Percentiles rank a stretch among this genome's conserved stretches.
These are phyloP conservation scores for Candida arabinofermentans DNA, from an alignment of 805 yeast genomes.

Conservation along the genomic window DNA sequence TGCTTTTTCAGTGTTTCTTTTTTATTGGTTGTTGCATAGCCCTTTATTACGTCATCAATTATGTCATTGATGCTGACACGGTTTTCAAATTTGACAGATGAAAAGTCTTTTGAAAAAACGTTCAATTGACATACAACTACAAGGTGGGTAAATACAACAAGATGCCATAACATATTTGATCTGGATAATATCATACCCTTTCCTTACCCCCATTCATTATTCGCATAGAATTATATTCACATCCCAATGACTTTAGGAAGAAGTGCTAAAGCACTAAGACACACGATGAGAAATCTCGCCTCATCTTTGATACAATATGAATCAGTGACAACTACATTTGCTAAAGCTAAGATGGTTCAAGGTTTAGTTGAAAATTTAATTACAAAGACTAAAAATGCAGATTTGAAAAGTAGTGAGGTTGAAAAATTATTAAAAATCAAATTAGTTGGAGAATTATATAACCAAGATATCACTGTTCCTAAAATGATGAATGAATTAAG, in stretches of 20 bases:
- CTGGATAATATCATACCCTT: too few relatives aligned
- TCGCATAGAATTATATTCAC: too few relatives aligned
- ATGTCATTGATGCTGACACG: too few relatives aligned
- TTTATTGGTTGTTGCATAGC: too few relatives aligned
- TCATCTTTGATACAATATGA: slow-evolving; percentile 68
- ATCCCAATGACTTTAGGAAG: slow-evolving; percentile 39
- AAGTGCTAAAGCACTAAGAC: slow-evolving; percentile 47
- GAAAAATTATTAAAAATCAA: slow-evolving; percentile 28
- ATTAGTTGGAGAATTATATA: slow-evolving; percentile 38
- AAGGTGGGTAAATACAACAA: too few relatives aligned
- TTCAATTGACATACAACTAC: too few relatives aligned
- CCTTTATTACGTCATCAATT: too few relatives aligned
- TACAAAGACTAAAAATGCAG: slow-evolving; percentile 46
- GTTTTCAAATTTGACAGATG: too few relatives aligned
- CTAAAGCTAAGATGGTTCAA: slow-evolving; percentile 70
- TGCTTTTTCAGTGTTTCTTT: too few relatives aligned
- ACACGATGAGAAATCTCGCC: slow-evolving; percentile 60
- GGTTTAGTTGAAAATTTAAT: slow-evolving; percentile 60
- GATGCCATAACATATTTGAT: too few relatives aligned
- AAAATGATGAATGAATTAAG: slow-evolving; percentile 64
- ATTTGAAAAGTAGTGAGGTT: slow-evolving; percentile 4
- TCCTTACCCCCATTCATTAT: too few relatives aligned
- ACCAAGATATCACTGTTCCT: slow-evolving; percentile 49
- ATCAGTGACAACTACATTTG: slow-evolving; percentile 65
- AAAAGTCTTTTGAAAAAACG: too few relatives aligned